Evolutionary conservation across 768 basidiomycete genomes (phyloP).

Genomic region (Saitozyma sp.): DNA sequence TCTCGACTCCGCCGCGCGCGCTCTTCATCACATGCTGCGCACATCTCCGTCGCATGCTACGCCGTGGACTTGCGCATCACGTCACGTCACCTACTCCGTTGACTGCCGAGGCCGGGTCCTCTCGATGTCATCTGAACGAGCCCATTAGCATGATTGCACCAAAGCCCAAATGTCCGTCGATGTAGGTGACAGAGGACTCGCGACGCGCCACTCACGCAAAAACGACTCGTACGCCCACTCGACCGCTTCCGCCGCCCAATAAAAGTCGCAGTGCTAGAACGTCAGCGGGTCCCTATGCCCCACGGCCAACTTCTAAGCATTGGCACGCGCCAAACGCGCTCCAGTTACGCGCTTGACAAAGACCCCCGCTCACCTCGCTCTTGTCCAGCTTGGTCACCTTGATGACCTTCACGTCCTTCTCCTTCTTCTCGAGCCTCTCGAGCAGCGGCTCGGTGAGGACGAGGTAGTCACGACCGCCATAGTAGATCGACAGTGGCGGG

Average conservation of each 20-base stretch:
- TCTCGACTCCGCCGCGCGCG: no score
- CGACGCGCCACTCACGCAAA: constrained; percentile 27
- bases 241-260: constrained; percentile 58
- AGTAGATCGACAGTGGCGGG: constrained; percentile 56
- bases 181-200: background rate
- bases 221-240: constrained; percentile 56
- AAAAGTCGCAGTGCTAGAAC: constrained; percentile 50
- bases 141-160: background rate
- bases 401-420: constrained; percentile 56
- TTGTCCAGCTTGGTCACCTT: constrained; percentile 55
- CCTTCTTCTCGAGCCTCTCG: constrained; percentile 55
- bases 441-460: constrained; percentile 57
- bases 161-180: background rate
- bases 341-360: no score
- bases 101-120: constrained; percentile 53
- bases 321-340: no score
- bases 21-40: no score
- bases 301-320: no score
- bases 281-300: background rate
- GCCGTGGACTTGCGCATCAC: no score
- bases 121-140: constrained; percentile 53
- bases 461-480: constrained; percentile 57
- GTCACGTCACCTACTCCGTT: constrained; percentile 35
- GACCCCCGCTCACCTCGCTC: constrained; percentile 49
- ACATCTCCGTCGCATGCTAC: no score